phyloP scores from a whole-genome alignment of 2,329 filamentous ascomycete species.

The Metarhizium album region DNA sequence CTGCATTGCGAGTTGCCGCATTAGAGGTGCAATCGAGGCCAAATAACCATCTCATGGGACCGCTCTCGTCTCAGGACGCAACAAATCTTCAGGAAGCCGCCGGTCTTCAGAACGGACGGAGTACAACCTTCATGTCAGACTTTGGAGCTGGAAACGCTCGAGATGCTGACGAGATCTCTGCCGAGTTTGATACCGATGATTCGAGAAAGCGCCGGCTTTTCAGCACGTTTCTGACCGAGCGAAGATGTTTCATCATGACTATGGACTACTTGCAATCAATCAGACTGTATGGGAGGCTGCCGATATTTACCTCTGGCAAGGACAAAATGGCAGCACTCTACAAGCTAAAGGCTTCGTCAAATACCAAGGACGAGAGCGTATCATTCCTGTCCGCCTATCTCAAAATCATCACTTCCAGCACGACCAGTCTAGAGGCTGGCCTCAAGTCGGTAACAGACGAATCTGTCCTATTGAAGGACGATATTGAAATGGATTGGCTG shows the following conservation, averaged over 20 bases:
- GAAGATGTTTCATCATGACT: constrained; percentile 55
- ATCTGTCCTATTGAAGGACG: constrained; percentile 36
- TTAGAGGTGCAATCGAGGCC: constrained; percentile 76
- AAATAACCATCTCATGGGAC: constrained; percentile 58
- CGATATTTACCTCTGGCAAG: constrained; percentile 19
- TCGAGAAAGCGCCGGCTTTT: constrained; percentile 58
- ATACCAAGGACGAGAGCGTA: constrained; percentile 28
- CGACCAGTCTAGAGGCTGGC: constrained; percentile 37
- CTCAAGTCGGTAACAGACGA: constrained; percentile 43
- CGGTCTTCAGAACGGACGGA: constrained; percentile 49
- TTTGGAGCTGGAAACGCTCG: constrained; percentile 33
- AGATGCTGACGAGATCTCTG: constrained; percentile 44
- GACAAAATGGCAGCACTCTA: constrained; percentile 20
- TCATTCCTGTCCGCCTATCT: constrained; percentile 38
- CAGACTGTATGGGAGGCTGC: constrained; percentile 29
- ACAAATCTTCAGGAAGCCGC: constrained; percentile 66
- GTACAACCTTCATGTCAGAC: constrained; percentile 45
- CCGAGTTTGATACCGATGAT: constrained; percentile 51
- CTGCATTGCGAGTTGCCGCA: constrained; percentile 68
- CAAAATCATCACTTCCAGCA: constrained; percentile 33
- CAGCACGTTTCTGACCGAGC: constrained; percentile 60
- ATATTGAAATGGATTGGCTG: constrained; percentile 48
- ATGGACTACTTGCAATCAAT: constrained; percentile 45
- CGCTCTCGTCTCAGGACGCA: constrained; percentile 67
- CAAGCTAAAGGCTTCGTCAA: constrained; percentile 15